These are phyloP conservation scores for Berberis vulgaris DNA, from an alignment of 164 flowering plant genomes.

Conservation along the genomic window DNA sequence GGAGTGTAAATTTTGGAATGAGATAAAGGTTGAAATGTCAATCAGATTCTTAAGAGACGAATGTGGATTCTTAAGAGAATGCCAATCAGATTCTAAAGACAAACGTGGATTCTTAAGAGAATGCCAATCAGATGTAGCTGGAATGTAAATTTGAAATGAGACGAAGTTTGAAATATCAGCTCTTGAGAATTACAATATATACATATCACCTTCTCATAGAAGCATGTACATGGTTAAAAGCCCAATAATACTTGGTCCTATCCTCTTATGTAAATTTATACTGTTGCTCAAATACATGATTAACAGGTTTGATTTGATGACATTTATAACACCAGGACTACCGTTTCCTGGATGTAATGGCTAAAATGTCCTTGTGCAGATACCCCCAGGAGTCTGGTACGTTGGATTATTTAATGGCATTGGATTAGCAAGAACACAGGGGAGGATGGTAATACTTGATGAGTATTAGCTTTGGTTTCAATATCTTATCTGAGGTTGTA, in stretches of 20 bases:
- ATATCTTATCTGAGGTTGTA: too few relatives aligned
- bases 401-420: constrained; percentile 85
- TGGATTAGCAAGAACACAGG: constrained; percentile 77
- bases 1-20: neutral
- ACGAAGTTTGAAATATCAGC: neutral
- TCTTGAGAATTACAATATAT: neutral
- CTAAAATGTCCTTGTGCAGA: constrained; percentile 33
- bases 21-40: neutral
- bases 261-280: too few relatives aligned
- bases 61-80: too few relatives aligned
- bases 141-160: neutral
- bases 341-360: neutral
- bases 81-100: neutral
- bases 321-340: neutral
- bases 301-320: neutral
- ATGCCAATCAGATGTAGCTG: neutral
- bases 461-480: neutral
- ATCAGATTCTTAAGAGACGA: neutral
- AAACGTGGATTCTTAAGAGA: too few relatives aligned
- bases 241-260: too few relatives aligned
- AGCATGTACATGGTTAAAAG: too few relatives aligned
- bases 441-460: constrained; percentile 61
- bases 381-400: constrained; percentile 78
- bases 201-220: too few relatives aligned
- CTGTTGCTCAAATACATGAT: too few relatives aligned